These are phyloP conservation scores for Blastobotrys indianensis DNA, from an alignment of 1,139 yeast genomes.

Conservation along the genomic window DNA sequence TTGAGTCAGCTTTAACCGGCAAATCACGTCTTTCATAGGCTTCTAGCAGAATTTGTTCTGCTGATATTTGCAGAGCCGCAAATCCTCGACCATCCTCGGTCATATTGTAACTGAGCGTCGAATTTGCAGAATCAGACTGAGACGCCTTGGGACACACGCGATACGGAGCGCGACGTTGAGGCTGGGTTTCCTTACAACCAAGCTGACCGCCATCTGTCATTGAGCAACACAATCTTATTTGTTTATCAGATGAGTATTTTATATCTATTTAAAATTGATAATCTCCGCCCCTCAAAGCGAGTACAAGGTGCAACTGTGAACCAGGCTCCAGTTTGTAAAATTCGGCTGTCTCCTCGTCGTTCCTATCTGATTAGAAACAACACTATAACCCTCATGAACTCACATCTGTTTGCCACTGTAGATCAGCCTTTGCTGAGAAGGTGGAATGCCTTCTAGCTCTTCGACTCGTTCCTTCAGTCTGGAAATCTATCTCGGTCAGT, in stretches of 20 bases:
- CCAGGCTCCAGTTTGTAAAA: conserved; percentile 57
- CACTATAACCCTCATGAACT: conserved; percentile 26
- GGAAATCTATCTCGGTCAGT: conserved; percentile 42
- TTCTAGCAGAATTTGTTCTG: conserved; percentile 51
- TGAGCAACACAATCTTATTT: neutral
- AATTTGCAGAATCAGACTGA: too few species aligned
- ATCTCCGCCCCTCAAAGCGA: conserved; percentile 82
- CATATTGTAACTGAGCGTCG: too few species aligned
- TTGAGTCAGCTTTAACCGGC: conserved; percentile 36
- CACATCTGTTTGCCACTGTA: conserved; percentile 87
- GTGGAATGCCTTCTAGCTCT: conserved; percentile 96
- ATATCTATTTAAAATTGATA: conserved; percentile 4
- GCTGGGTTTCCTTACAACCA: too few species aligned
- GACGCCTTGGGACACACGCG: too few species aligned
- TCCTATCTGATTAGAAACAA: conserved; percentile 14
- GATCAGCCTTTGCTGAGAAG: conserved; percentile 87
- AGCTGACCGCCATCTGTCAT: too few species aligned
- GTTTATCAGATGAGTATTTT: too few species aligned
- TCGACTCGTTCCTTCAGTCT: conserved; percentile 90
- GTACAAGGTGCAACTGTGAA: conserved; percentile 77
- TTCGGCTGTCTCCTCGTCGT: conserved; percentile 24
- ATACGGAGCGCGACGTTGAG: too few species aligned
- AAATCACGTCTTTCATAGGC: conserved; percentile 47
- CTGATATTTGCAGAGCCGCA: conserved; percentile 48
- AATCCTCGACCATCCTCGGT: conserved; percentile 14